phyloP scores from a whole-genome alignment of 257 asterid genomes.

The Capsicum pubescens region DNA sequence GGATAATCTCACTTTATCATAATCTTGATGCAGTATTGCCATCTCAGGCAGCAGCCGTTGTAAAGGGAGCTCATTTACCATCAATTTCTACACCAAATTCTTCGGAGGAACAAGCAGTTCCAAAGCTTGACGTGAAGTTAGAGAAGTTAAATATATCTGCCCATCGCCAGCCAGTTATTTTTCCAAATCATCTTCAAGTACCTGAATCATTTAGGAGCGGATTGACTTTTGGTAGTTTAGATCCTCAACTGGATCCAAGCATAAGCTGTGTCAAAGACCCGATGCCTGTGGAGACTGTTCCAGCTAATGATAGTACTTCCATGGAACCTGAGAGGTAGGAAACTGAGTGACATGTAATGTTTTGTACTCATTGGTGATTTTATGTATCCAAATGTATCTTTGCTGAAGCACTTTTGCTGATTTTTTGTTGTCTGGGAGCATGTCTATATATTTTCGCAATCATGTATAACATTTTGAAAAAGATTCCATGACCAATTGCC shows the following conservation, averaged over 20 bases:
- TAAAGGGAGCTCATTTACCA: constrained; percentile 31
- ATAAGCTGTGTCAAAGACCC: constrained; percentile 33
- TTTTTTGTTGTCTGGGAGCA: not conserved
- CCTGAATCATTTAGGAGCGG: constrained; percentile 52
- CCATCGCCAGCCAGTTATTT: constrained; percentile 50
- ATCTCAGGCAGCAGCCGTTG: constrained; percentile 40
- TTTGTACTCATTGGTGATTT: constrained; percentile 12
- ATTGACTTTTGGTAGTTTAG: constrained; percentile 65
- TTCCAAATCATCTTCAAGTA: constrained; percentile 62
- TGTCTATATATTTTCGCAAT: not conserved
- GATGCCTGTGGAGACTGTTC: constrained; percentile 31
- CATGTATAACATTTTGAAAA: not conserved
- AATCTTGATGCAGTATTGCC: constrained; percentile 42
- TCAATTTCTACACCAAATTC: constrained; percentile 39
- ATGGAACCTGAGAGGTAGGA: constrained; percentile 48
- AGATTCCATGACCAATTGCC: constrained; percentile 1
- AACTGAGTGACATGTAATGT: not conserved
- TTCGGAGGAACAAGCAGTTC: constrained; percentile 35
- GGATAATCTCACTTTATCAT: constrained; percentile 15
- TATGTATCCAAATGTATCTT: not conserved
- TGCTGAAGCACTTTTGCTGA: constrained; percentile 1
- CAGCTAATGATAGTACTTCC: constrained; percentile 36
- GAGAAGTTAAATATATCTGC: constrained; percentile 41
- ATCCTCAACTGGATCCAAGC: constrained; percentile 38
- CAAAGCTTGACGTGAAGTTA: constrained; percentile 47